Evolutionary conservation across 345 rosid genomes (phyloP), one percentile per base, ranked within the genome.

Genomic region (Salix arbutifolia): DNA sequence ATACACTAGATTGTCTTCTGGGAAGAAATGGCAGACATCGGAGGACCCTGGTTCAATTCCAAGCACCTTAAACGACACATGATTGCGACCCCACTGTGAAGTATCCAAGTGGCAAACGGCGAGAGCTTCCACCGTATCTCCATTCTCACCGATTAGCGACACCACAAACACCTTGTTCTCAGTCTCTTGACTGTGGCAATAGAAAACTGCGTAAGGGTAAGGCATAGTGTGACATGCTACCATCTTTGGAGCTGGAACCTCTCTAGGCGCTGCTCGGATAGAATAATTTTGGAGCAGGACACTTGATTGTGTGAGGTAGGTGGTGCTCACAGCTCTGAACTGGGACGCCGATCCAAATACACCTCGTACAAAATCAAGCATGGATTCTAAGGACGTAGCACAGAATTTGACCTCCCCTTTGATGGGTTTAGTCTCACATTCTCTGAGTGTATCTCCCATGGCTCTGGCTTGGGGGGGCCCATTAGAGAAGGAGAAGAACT

Each of bases 71-170:
- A 89, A 86, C 13, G 89, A 78, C 14, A 74, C 74, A 64, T 86
- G 88, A 21, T 81, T 46, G 1, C 4, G 80, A 58, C 25, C 70
- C 89, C 90, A 87, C 28, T 82, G 80, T 23, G 90, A 80, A 1
- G 90, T 84, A 56, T 89, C 89, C 87, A 83, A 77, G 77, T 89
- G 92, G 38, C 89, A 87, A 26, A 86, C 85, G 5, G 85, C 84
- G 30, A 80, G 46, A 12, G 90, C 89, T 6, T 69, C 74, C 23
- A 85, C 84, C 28, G 14, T 65, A 8, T 85, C 87, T 18, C 87
- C 88, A 19, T 80, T 77, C 8, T 89, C 89, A 14, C 88, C 87
- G 0, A 30, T 79, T 60, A 86, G 42, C 2, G 71, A 72, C 23
- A 86, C 84, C 74, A 56, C 18, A 31, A 89, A 85, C 52, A 83